Conservation (phyloP, 108 stramenopile species). For the Nitzschia inconspicua region DNA sequence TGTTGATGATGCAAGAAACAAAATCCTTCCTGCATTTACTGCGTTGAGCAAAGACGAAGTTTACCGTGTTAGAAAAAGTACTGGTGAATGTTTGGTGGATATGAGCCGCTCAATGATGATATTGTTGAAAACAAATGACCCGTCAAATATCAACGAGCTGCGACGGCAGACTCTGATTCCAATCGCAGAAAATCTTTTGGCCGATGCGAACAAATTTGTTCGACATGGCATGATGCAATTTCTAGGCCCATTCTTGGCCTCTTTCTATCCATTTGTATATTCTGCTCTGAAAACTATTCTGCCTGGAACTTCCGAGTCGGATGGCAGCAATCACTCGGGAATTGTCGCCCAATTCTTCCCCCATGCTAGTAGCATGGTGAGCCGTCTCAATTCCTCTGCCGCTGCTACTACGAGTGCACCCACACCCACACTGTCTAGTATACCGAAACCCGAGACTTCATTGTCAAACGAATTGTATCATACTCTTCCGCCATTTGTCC, state of each 20-base stretch:
- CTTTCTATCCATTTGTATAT: constrained; percentile 76
- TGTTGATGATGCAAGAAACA: constrained; percentile 62
- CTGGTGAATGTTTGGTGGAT: constrained; percentile 84
- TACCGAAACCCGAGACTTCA: constrained; percentile 17
- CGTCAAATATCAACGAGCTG: constrained; percentile 39
- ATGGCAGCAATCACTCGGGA: constrained; percentile 46
- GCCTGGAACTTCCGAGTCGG: constrained; percentile 44
- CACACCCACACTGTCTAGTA: constrained; percentile 37
- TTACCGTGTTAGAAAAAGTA: constrained; percentile 85
- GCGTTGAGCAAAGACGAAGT: constrained; percentile 89
- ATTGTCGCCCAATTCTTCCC: constrained; percentile 88
- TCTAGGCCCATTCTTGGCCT: constrained; percentile 80
- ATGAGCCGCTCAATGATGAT: constrained; percentile 66
- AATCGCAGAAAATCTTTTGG: constrained; percentile 66
- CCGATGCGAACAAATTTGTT: constrained; percentile 70
- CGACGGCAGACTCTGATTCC: constrained; percentile 59
- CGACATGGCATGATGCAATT: constrained; percentile 91
- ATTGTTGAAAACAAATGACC: constrained; percentile 25
- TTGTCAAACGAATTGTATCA: constrained; percentile 34
- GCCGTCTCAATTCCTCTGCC: constrained; percentile 52
- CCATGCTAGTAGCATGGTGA: constrained; percentile 85
- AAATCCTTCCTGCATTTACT: constrained; percentile 91
- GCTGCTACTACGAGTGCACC: constrained; percentile 43
- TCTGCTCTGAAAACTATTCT: constrained; percentile 37
- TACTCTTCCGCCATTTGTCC: constrained; percentile 36